A percentile compares a stretch with the other conserved stretches of the same genome.
Conservation (phyloP, 192 early-diverging fungal species). For the Linnemannia elongata region DNA sequence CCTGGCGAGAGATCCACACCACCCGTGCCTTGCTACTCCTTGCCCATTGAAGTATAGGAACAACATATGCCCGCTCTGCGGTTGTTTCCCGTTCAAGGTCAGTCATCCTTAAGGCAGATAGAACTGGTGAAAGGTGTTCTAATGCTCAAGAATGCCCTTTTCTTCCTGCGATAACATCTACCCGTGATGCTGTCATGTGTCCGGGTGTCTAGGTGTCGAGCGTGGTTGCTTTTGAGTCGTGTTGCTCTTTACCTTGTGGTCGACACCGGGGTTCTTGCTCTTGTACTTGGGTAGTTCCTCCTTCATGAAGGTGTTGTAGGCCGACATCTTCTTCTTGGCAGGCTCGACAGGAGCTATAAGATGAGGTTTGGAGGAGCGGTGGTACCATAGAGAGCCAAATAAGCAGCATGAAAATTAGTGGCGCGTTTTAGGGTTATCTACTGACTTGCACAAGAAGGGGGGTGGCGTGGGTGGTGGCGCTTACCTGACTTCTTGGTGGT, state of each 20-base stretch:
- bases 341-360: slow-evolving; percentile 18
- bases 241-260: slow-evolving; percentile 64
- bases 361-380: neutral
- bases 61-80: neutral
- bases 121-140: neutral
- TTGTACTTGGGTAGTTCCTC: slow-evolving; percentile 75
- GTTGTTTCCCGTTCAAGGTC: neutral
- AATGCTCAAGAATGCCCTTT: too few relatives aligned
- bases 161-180: too few relatives aligned
- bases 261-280: slow-evolving; percentile 66
- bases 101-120: too few relatives aligned
- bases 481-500: slow-evolving; percentile 44
- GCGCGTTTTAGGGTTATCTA: slow-evolving; percentile 3
- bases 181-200: too few relatives aligned
- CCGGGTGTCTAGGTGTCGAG: too few relatives aligned
- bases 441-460: neutral
- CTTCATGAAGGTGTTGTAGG: slow-evolving; percentile 81
- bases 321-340: slow-evolving; percentile 65
- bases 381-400: neutral
- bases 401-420: neutral
- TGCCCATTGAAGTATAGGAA: neutral
- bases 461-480: neutral
- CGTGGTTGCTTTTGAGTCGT: neutral
- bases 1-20: neutral
- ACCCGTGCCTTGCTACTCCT: neutral